Conservation (phyloP, 2,329 filamentous ascomycete species). For the Fusarium aywerte region DNA sequence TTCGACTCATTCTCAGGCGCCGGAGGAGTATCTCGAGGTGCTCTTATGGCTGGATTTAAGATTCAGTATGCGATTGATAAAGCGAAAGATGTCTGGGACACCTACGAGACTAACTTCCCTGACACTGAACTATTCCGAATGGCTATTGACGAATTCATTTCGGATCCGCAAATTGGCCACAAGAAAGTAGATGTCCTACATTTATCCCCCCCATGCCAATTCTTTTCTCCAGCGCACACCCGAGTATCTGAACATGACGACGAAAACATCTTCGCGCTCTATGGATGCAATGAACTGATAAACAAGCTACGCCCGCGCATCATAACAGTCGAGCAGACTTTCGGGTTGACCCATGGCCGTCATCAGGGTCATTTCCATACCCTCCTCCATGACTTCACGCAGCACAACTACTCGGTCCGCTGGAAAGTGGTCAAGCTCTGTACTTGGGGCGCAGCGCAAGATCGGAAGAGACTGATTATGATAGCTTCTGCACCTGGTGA, state of each 20-base stretch:
- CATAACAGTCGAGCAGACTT: conserved; percentile 83
- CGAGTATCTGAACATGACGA: conserved; percentile 75
- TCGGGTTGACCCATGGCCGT: conserved; percentile 67
- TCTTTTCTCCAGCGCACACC: conserved; percentile 78
- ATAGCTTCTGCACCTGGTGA: conserved; percentile 76
- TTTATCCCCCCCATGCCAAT: conserved; percentile 81
- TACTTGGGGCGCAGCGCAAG: conserved; percentile 63
- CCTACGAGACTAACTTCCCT: conserved; percentile 69
- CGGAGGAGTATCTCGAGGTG: conserved; percentile 76
- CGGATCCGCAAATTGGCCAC: conserved; percentile 36
- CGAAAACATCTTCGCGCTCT: conserved; percentile 70
- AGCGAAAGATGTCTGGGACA: conserved; percentile 64
- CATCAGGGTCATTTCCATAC: conserved; percentile 67
- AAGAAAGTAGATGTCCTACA: conserved; percentile 75
- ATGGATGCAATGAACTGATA: conserved; percentile 66
- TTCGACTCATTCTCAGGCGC: conserved; percentile 80
- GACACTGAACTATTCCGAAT: conserved; percentile 59
- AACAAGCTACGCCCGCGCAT: conserved; percentile 70
- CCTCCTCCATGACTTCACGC: conserved; percentile 72
- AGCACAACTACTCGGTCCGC: conserved; percentile 73
- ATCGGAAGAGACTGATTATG: conserved; percentile 64
- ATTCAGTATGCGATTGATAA: conserved; percentile 74
- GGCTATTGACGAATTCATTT: conserved; percentile 62
- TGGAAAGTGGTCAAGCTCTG: conserved; percentile 70
- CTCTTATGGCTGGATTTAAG: conserved; percentile 65